These are phyloP conservation scores for Fusarium tuaranense DNA, from an alignment of 2,329 filamentous ascomycete genomes.

Conservation along the genomic window DNA sequence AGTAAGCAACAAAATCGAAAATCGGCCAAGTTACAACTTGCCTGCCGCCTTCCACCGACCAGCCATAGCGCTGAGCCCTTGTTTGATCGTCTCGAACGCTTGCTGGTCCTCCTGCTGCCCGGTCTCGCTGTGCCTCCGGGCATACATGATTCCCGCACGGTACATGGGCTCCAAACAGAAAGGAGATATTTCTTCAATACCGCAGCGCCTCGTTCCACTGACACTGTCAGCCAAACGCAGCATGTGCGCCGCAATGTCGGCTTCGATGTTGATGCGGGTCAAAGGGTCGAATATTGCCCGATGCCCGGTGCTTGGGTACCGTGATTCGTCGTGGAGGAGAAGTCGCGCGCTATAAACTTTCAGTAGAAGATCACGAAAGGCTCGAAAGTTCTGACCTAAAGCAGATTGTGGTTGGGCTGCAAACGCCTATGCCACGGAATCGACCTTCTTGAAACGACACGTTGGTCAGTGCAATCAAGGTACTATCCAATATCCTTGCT, in stretches of 20 bases:
- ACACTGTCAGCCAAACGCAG: neutral
- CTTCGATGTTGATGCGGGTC: neutral
- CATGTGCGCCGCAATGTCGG: neutral
- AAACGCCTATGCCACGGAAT: neutral
- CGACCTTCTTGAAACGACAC: neutral
- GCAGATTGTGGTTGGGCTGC: neutral
- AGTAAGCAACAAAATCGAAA: neutral
- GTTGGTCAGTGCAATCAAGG: neutral
- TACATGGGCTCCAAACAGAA: neutral
- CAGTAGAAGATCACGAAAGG: neutral
- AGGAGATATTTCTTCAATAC: neutral
- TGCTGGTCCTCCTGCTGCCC: neutral
- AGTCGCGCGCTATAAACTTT: neutral
- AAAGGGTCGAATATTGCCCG: neutral
- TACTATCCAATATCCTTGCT: neutral
- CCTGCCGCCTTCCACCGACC: neutral
- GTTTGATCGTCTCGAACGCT: neutral
- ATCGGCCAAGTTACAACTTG: neutral
- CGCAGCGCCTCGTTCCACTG: neutral
- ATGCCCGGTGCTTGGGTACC: neutral
- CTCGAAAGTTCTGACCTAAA: neutral
- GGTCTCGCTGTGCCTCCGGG: neutral
- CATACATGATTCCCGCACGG: neutral
- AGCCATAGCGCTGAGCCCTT: neutral
- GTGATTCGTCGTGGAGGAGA: neutral